These are phyloP conservation scores for Selaginella moellendorffii DNA, from an alignment of 75 land plant species.

Conservation along the genomic window DNA sequence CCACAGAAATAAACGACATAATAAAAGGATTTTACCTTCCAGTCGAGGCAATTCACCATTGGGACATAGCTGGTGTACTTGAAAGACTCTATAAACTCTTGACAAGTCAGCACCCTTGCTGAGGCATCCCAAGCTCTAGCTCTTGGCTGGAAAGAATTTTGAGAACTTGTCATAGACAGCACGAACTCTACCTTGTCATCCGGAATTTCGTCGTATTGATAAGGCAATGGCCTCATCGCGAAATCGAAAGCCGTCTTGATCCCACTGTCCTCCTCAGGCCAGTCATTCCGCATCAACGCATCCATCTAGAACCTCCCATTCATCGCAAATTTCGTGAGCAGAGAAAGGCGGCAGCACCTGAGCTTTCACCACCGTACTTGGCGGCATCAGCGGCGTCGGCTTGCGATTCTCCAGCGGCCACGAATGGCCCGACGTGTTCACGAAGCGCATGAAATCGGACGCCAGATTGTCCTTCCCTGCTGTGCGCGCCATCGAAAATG, in stretches of 20 bases:
- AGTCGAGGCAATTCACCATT: conserved; percentile 22
- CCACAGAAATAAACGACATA: background rate
- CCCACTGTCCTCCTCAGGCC: conserved; percentile 40
- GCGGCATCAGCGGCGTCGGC: conserved; percentile 36
- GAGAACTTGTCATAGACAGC: background rate
- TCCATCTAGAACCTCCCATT: conserved; percentile 35
- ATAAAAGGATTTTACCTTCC: conserved; percentile 22
- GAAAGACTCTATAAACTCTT: conserved; percentile 18
- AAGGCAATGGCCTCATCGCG: conserved; percentile 31
- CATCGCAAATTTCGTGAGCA: no score
- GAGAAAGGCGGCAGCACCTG: conserved; percentile 22
- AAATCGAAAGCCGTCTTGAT: conserved; percentile 30
- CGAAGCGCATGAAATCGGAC: conserved; percentile 31
- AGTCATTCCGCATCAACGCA: conserved; percentile 38
- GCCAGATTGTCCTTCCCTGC: conserved; percentile 20
- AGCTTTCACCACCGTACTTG: conserved; percentile 30
- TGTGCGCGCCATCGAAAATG: no score
- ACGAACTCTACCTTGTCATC: conserved; percentile 20
- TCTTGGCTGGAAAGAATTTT: background rate
- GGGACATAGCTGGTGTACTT: conserved; percentile 26
- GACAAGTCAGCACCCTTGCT: conserved; percentile 21
- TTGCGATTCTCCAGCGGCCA: conserved; percentile 32
- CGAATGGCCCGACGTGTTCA: conserved; percentile 20
- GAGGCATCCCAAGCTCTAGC: conserved; percentile 30
- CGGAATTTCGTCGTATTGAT: conserved; percentile 27